Base-by-base conservation (phyloP, 2,329 filamentous ascomycete species). In the Pestalotiopsis sp. region DNA sequence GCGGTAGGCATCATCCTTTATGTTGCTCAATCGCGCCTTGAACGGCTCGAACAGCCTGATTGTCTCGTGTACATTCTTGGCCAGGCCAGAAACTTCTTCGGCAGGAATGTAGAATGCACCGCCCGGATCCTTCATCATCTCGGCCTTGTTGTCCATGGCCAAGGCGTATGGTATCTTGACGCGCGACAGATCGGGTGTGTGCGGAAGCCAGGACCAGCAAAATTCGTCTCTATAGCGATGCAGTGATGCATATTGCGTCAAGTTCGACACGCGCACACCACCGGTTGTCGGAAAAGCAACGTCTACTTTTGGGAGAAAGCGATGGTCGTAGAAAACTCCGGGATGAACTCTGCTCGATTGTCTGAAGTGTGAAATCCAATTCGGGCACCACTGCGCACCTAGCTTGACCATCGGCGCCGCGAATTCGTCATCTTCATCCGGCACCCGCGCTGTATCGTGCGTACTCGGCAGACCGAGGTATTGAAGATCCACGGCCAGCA, bases 291-390 rank as follows among this genome's bases (percentile, higher is more conserved):
- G 65, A 57, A 66, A 67, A 3, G 65, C 65, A 25, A 67, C 56
- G 52, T 67, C 31, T 31, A 61, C 65, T 2, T 49, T 49, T 7
- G 56, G 58, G 25, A 49, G 56, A 52, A 61, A 67, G 59, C 59
- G 65, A 17, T 67, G 59, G 31, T 41, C 65, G n/a, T 67, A 67
- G 56, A 67, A 67, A n/a, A 31, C 59, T 27, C 56, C 65, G 52
- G 14, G 23, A 6, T 61, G 17, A 39, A 67, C n/a, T 41, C 52
- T 61, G 65, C 52, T 45, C 0, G 65, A 67, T 31, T 61, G 65
- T 52, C 65, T 61, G n/a, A 67, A 67, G 52, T 67, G 59, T 31
- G 59, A 17, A 49, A 61, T 23, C 52, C 65, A 67, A 23, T 61
- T 41, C 56, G 65, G 65, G 52, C 65, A 67, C 56, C 65, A 61